Conservation (phyloP, 2,329 filamentous ascomycete species). For the Decorospora gaudefroyi region DNA sequence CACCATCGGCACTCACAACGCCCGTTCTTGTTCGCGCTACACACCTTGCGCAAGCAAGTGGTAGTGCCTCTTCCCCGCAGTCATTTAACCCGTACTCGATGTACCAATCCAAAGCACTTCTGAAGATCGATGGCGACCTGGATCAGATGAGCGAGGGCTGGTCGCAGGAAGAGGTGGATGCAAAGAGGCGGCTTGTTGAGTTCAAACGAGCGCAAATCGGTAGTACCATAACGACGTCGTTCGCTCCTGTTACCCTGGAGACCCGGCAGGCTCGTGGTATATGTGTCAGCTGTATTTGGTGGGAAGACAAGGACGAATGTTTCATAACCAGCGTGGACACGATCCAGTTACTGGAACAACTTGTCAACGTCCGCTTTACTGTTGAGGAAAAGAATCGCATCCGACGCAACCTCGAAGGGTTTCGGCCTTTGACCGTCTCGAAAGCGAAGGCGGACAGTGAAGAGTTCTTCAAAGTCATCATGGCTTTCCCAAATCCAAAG, state of each 20-base stretch:
- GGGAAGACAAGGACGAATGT: slow-evolving; percentile 88
- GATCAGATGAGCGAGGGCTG: slow-evolving; percentile 82
- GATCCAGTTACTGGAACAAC: slow-evolving; percentile 88
- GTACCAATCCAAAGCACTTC: slow-evolving; percentile 76
- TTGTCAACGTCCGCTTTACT: slow-evolving; percentile 84
- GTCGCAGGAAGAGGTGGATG: slow-evolving; percentile 78
- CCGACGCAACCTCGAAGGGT: slow-evolving; percentile 90
- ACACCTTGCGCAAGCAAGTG: slow-evolving; percentile 61
- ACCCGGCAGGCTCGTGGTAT: slow-evolving; percentile 83
- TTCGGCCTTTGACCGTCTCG: slow-evolving; percentile 88
- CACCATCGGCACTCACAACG: slow-evolving; percentile 53
- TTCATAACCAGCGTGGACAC: slow-evolving; percentile 97
- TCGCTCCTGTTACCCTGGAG: slow-evolving; percentile 76
- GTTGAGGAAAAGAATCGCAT: slow-evolving; percentile 99
- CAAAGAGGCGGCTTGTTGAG: slow-evolving; percentile 81
- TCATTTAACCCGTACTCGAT: slow-evolving; percentile 75
- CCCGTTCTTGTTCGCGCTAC: slow-evolving; percentile 70
- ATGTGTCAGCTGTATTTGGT: slow-evolving; percentile 97
- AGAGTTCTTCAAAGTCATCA: slow-evolving; percentile 98
- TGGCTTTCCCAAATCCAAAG: slow-evolving; percentile 94
- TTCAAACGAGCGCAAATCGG: slow-evolving; percentile 83
- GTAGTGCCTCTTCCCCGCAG: slow-evolving; percentile 51
- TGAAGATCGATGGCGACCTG: slow-evolving; percentile 85
- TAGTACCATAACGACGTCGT: slow-evolving; percentile 78
- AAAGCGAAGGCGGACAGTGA: slow-evolving; percentile 92